A percentile compares a stretch with the other conserved stretches of the same genome.
These are phyloP conservation scores for Bocquillonia castaneifolia DNA, from an alignment of 441 rosid genomes.

Conservation along the genomic window DNA sequence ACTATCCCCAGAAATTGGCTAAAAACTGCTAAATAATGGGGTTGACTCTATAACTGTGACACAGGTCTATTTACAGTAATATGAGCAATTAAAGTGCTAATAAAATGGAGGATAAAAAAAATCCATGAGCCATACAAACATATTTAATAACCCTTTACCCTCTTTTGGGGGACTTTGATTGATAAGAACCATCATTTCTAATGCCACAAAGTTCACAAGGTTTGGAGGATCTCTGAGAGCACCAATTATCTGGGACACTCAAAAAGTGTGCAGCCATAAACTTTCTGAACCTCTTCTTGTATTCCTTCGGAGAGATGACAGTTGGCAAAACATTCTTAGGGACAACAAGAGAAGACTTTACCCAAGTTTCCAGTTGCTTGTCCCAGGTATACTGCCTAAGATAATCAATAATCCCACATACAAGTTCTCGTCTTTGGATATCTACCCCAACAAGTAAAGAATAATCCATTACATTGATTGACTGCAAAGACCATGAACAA, in stretches of 20 bases:
- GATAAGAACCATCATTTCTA: constrained; percentile 21
- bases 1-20: constrained; percentile 55
- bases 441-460: constrained; percentile 92
- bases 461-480: constrained; percentile 95
- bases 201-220: constrained; percentile 42
- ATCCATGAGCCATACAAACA: constrained; percentile 1
- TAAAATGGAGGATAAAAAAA: not conserved
- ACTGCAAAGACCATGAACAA: constrained; percentile 39
- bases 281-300: constrained; percentile 89
- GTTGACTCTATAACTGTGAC: constrained; percentile 23
- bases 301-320: constrained; percentile 83
- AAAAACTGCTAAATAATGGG: constrained; percentile 56
- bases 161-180: constrained; percentile 19
- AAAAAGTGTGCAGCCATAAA: constrained; percentile 80
- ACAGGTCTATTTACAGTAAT: constrained; percentile 30
- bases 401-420: constrained; percentile 93
- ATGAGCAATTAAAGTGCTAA: constrained; percentile 5
- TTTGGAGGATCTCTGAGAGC: constrained; percentile 39
- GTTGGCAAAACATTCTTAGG: constrained; percentile 82
- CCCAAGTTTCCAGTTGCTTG: constrained; percentile 96
- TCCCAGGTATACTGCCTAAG: constrained; percentile 98
- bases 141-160: constrained; percentile 14
- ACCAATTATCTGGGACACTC: constrained; percentile 90
- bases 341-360: constrained; percentile 77
- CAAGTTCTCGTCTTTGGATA: constrained; percentile 58